Evolutionary conservation across 2,329 filamentous ascomycete genomes (phyloP).

Genomic region (Aspergillus novofumigatus): DNA sequence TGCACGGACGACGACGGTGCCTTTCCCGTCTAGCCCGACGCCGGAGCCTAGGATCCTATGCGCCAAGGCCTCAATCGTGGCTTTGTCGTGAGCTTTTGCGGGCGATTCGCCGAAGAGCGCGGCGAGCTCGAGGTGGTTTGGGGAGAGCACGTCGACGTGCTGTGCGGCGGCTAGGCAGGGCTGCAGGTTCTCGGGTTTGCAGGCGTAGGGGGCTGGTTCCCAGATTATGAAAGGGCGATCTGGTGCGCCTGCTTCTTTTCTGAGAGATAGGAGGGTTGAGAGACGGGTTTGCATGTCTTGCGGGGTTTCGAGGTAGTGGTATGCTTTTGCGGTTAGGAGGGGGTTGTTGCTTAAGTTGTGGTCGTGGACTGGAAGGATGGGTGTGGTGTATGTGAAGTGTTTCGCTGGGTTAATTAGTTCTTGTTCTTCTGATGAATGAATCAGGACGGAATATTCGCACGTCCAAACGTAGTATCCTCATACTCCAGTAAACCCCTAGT

Average conservation of each 20-base stretch:
- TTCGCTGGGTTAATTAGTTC: slow-evolving; percentile 12
- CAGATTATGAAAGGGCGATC: slow-evolving; percentile 18
- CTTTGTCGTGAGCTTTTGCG: not conserved
- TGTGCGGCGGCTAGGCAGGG: slow-evolving; percentile 11
- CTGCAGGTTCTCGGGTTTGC: slow-evolving; percentile 20
- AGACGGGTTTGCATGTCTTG: slow-evolving; percentile 10
- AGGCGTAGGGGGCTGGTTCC: slow-evolving; percentile 21
- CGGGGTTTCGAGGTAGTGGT: slow-evolving; percentile 18
- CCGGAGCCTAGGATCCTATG: slow-evolving; percentile 6
- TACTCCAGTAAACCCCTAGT: slow-evolving; percentile 25
- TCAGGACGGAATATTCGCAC: slow-evolving; percentile 12
- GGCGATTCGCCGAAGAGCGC: slow-evolving; percentile 13
- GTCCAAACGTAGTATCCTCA: slow-evolving; percentile 26
- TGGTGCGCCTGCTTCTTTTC: too few species aligned
- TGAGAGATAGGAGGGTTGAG: slow-evolving; percentile 13
- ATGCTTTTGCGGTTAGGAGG: slow-evolving; percentile 11
- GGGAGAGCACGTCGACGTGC: slow-evolving; percentile 33
- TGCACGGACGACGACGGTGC: slow-evolving; percentile 25
- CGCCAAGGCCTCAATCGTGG: slow-evolving; percentile 12
- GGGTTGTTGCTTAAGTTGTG: slow-evolving; percentile 1
- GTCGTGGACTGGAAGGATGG: slow-evolving; percentile 13
- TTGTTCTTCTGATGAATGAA: too few species aligned
- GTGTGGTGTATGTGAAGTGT: slow-evolving; percentile 19
- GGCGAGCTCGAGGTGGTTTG: slow-evolving; percentile 36
- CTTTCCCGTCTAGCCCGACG: slow-evolving; percentile 14